Percentiles rank a stretch among this genome's conserved stretches.
phyloP scores from a whole-genome alignment of 108 stramenopile species.

The Nitzschia sp. region DNA sequence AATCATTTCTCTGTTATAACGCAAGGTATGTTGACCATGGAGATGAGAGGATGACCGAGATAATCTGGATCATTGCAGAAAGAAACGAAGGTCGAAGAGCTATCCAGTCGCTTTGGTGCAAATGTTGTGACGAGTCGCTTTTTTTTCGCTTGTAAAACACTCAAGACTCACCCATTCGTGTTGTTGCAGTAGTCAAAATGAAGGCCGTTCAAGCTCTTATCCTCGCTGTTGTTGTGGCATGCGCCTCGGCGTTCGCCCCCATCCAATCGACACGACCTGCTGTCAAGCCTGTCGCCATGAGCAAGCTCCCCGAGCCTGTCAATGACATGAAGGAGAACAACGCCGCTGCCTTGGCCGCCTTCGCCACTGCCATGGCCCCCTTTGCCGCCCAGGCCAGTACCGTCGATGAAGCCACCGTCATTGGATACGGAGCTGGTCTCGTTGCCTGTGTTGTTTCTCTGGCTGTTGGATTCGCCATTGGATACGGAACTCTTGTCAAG shows the following conservation, averaged over 20 bases:
- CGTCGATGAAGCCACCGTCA: conserved; percentile 77
- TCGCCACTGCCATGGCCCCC: conserved; percentile 86
- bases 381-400: conserved; percentile 77
- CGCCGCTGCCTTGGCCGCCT: conserved; percentile 78
- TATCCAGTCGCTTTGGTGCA: no score
- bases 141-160: background rate
- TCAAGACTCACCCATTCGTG: background rate
- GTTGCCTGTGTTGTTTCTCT: conserved; percentile 87
- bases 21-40: conserved; percentile 5
- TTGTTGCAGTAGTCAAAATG: conserved; percentile 37
- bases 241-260: conserved; percentile 75
- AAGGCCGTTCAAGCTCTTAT: conserved; percentile 76
- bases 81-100: background rate
- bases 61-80: background rate
- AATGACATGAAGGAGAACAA: conserved; percentile 58
- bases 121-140: no score
- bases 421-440: conserved; percentile 86
- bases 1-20: background rate
- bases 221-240: conserved; percentile 63
- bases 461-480: conserved; percentile 89
- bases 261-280: conserved; percentile 43
- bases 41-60: background rate
- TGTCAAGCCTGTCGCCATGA: conserved; percentile 53
- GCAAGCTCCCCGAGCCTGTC: conserved; percentile 43
- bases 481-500: conserved; percentile 90